Evolutionary conservation across 169 alveolate genomes (phyloP).

Genomic region (Cyclospora cayetanensis): DNA sequence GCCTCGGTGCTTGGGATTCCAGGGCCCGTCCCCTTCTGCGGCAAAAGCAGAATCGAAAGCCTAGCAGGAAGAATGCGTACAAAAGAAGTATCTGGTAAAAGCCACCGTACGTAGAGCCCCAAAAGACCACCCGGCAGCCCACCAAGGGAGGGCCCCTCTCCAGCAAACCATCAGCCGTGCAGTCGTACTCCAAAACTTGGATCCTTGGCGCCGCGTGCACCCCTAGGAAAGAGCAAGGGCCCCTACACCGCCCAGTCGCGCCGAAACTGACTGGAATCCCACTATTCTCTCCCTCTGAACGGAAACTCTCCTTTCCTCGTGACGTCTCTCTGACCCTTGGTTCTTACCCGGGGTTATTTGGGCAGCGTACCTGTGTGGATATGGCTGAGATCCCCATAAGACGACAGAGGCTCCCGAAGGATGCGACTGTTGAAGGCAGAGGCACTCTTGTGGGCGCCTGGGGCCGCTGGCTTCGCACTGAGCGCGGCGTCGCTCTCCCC

Average conservation of each 20-base stretch:
- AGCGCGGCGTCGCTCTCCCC: not conserved
- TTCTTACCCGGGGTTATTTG: no score
- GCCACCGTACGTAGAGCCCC: not conserved
- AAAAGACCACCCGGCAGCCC: no score
- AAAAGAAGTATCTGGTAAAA: not conserved
- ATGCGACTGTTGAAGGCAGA: not conserved
- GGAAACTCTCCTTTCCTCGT: no score
- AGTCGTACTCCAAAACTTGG: no score
- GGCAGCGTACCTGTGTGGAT: not conserved
- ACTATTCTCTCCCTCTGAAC: no score
- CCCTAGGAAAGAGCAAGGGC: no score
- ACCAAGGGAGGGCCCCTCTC: not conserved
- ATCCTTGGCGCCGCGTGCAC: no score
- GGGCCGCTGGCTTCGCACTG: not conserved
- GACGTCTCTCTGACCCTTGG: no score
- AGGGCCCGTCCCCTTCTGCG: not conserved
- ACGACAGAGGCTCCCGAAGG: not conserved
- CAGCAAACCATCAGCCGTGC: no score
- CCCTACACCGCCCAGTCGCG: no score
- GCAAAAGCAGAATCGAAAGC: not conserved
- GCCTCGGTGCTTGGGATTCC: not conserved
- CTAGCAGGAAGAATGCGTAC: not conserved
- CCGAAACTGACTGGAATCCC: no score
- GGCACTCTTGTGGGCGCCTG: not conserved
- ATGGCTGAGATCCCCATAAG: not conserved